A percentile compares a stretch with the other conserved stretches of the same genome.
Evolutionary conservation across 257 asterid genomes (phyloP).

Genomic region (Eucommia ulmoides): DNA sequence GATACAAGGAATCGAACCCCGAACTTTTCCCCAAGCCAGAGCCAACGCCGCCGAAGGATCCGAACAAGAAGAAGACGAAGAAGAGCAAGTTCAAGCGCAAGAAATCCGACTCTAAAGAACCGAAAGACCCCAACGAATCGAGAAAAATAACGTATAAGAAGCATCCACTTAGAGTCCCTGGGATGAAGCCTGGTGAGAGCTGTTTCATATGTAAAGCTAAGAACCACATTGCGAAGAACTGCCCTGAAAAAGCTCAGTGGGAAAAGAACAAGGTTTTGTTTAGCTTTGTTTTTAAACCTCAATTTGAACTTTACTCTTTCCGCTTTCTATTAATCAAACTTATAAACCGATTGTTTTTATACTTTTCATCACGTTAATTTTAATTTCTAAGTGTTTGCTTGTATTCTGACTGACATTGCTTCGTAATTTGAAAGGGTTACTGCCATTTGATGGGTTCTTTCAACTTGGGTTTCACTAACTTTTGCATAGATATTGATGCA

Average conservation of each 20-base stretch:
- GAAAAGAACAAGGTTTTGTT: constrained; percentile 86
- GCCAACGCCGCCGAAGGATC: constrained; percentile 64
- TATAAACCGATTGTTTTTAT: too few relatives aligned
- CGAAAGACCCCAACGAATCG: constrained; percentile 20
- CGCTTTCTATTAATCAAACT: too few relatives aligned
- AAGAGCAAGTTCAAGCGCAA: constrained; percentile 45
- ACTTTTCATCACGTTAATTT: too few relatives aligned
- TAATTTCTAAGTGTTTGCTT: too few relatives aligned
- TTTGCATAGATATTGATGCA: too few relatives aligned
- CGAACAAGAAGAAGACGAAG: constrained; percentile 42
- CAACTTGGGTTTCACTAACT: too few relatives aligned
- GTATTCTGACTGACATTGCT: too few relatives aligned
- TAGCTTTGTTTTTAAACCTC: too few relatives aligned
- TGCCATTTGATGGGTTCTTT: too few relatives aligned
- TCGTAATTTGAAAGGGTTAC: too few relatives aligned
- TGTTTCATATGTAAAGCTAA: constrained; percentile 68
- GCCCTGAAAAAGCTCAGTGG: constrained; percentile 74
- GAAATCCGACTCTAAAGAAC: constrained; percentile 23
- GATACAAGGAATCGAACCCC: constrained; percentile 55
- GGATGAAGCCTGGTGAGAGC: constrained; percentile 98
- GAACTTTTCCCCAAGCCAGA: constrained; percentile 55
- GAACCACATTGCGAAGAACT: constrained; percentile 75
- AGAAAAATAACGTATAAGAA: constrained; percentile 24
- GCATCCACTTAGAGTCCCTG: constrained; percentile 75
- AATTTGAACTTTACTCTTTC: too few relatives aligned